These are phyloP conservation scores for Rutstroemia sp. DNA, from an alignment of 2,329 filamentous ascomycete genomes.

Conservation along the genomic window DNA sequence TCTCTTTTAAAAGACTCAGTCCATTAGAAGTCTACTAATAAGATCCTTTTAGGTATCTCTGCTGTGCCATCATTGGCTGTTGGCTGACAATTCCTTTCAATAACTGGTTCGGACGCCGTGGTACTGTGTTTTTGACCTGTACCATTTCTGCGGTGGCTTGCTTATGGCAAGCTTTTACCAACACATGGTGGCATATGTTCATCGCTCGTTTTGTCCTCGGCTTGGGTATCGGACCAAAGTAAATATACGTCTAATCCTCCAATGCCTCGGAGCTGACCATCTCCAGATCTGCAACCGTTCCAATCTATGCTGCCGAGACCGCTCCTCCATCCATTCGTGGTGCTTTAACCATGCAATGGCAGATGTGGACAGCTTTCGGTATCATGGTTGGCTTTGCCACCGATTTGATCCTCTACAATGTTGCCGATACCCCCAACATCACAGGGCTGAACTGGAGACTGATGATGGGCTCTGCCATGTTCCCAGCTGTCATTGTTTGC, in stretches of 20 bases:
- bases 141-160: constrained; percentile 57
- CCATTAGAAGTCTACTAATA: constrained; percentile 22
- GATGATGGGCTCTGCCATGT: constrained; percentile 56
- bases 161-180: constrained; percentile 47
- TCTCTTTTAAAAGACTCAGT: not conserved
- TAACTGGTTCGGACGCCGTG: constrained; percentile 49
- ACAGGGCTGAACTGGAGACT: constrained; percentile 59
- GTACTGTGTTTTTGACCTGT: constrained; percentile 61
- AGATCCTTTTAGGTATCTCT: constrained; percentile 43
- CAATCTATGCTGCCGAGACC: constrained; percentile 48
- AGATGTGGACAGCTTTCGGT: constrained; percentile 48
- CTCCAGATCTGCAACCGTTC: constrained; percentile 35
- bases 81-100: constrained; percentile 59
- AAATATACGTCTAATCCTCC: not conserved
- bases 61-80: constrained; percentile 30
- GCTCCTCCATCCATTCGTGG: constrained; percentile 41
- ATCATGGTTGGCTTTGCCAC: constrained; percentile 24
- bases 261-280: not conserved
- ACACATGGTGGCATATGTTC: constrained; percentile 52
- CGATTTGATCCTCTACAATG: constrained; percentile 42
- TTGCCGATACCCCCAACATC: constrained; percentile 49
- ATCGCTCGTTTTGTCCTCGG: constrained; percentile 50
- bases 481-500: constrained; percentile 55
- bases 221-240: constrained; percentile 54
- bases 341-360: constrained; percentile 47